A percentile compares a stretch with the other conserved stretches of the same genome.
These are phyloP conservation scores for Silene conica DNA, from an alignment of 148 eudicot genomes.

Conservation along the genomic window DNA sequence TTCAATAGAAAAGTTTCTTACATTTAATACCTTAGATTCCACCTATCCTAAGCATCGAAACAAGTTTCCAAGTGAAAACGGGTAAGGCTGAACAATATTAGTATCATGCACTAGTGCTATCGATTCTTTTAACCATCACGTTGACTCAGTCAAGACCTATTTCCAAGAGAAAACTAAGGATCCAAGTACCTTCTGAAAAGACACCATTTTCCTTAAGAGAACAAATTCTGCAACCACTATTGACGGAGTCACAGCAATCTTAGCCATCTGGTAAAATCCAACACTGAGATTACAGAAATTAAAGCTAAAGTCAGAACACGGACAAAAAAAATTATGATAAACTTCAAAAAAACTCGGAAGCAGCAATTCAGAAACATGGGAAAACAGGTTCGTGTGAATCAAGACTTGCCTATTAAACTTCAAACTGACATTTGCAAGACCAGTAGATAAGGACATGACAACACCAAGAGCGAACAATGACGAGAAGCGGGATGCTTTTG, in stretches of 20 bases:
- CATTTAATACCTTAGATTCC: neutral
- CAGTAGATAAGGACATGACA: conserved; percentile 90
- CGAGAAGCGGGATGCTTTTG: conserved; percentile 66
- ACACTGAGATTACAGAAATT: conserved; percentile 45
- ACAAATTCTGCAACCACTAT: conserved; percentile 84
- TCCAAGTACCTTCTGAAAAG: conserved; percentile 59
- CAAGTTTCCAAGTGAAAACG: neutral
- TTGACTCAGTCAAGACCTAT: neutral
- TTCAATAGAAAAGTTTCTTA: neutral
- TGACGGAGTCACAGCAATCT: conserved; percentile 91
- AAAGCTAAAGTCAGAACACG: neutral
- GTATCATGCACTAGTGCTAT: neutral
- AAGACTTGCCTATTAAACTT: conserved; percentile 76
- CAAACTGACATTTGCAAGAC: conserved; percentile 94
- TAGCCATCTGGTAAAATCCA: conserved; percentile 99
- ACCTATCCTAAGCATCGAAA: neutral
- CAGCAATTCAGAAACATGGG: neutral
- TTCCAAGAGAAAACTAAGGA: conserved; percentile 1
- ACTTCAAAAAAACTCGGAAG: conserved; percentile 1
- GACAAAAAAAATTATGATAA: neutral
- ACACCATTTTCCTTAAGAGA: conserved; percentile 58
- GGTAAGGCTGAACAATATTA: neutral
- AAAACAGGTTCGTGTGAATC: neutral
- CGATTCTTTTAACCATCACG: neutral
- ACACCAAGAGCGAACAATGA: conserved; percentile 73